Base-by-base conservation (phyloP, 2,329 filamentous ascomycete genomes). In the Zymoseptoria crescenta region DNA sequence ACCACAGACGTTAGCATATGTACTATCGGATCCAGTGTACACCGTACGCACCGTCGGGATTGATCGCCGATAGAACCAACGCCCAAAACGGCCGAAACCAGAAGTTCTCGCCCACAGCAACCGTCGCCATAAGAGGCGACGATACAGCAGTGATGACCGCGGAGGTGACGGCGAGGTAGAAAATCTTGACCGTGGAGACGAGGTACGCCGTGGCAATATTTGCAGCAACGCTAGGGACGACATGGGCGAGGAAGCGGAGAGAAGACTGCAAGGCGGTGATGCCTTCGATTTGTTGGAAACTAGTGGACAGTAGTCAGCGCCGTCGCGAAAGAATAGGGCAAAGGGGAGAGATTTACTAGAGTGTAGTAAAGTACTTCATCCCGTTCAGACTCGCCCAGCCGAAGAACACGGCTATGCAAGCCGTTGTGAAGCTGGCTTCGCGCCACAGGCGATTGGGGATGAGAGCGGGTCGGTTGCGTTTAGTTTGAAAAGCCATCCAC, bases 401-500 rank as follows among this genome's bases (percentile, higher is more conserved):
- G 8, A 75, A 59, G 58, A 76, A 71, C 4, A 77, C 71, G 49
- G 64, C 64, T 2, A 80, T 65, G 64, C 84, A 87, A 19, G 83
- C 79, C 28, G 73, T 77, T 0, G 81, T 79, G 64, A 87, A 87
- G 5, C 79, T 69, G 0, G 70, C 67, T 49, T 83, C 85, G 10
- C 73, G 77, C 85, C 84, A 87, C 0, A 87, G 71, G 0, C 78
- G 79, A 67, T 87, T 87, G 0, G 85, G 84, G 16, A 87, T 85
- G 5, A 87, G 69, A 0, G 83, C 82, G 10, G 82, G 79, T 2
- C 74, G 74, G 8, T 74, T 73, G 0, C 69, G 67, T 13, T 71
- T 73, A 51, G 79, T 78, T 54, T 80, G 81, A 3, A 74, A 73
- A 9, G 76, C 74, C 61, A 83, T 78, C 84, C 84, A 87, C 8